Percentiles rank a stretch among this genome's conserved stretches.
Evolutionary conservation across 2,329 filamentous ascomycete genomes (phyloP).

Genomic region (Leptoxyphium fumago): DNA sequence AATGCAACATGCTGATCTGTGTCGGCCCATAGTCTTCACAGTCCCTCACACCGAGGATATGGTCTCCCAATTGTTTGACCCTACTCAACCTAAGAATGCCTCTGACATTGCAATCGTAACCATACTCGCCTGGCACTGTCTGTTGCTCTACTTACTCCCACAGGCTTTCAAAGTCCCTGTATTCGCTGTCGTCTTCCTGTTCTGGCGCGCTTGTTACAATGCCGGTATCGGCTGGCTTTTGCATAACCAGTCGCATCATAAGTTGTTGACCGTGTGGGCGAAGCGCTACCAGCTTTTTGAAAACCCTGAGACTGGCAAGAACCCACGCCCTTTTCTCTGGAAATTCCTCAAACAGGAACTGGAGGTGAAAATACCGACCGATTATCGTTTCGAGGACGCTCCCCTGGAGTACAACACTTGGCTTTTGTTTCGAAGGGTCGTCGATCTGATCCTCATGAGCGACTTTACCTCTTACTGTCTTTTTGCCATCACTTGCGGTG

Average conservation of each 20-base stretch:
- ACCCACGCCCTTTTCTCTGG: constrained; percentile 72
- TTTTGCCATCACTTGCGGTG: constrained; percentile 79
- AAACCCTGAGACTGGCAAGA: constrained; percentile 62
- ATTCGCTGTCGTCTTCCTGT: constrained; percentile 73
- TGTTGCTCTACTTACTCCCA: constrained; percentile 61
- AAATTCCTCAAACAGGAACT: constrained; percentile 73
- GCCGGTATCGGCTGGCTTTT: constrained; percentile 83
- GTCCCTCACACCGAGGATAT: constrained; percentile 96
- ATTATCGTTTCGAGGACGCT: constrained; percentile 86
- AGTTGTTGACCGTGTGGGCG: constrained; percentile 75
- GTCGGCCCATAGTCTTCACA: constrained; percentile 57
- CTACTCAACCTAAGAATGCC: constrained; percentile 86
- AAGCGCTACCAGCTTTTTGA: constrained; percentile 77
- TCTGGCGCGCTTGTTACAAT: constrained; percentile 90
- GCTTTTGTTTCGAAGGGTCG: constrained; percentile 87
- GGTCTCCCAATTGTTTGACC: constrained; percentile 93
- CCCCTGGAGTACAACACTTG: constrained; percentile 98
- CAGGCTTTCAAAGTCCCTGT: constrained; percentile 53
- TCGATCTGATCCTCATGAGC: constrained; percentile 96
- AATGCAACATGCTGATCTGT: constrained; percentile 11
- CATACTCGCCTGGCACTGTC: constrained; percentile 61
- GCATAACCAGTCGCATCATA: constrained; percentile 78
- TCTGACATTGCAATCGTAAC: constrained; percentile 69
- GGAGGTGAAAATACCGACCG: constrained; percentile 83
- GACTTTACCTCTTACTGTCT: constrained; percentile 95